Evolutionary conservation across 1,284 basidiomycete species (phyloP), one percentile per base, ranked within the genome.

Genomic region (Leccinum griseonigrum): DNA sequence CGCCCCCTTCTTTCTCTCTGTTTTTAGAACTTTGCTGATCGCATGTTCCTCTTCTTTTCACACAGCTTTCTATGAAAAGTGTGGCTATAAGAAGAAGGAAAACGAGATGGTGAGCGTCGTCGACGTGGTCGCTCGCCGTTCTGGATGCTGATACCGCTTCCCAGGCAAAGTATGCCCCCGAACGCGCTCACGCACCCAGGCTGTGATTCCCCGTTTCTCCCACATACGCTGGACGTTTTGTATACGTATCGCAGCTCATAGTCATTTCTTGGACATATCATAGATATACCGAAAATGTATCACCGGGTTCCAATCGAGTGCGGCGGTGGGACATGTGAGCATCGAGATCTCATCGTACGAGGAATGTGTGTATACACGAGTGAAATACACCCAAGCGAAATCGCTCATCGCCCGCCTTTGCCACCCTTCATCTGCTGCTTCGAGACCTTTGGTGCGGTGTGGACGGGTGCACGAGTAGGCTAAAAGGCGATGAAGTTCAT

Each of bases 401-500:
- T 52, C 54, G 56, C 63, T 74, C 54, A 88, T 79, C 87, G 84
- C 67, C 86, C 85, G 64, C 85, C 83, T 79, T 89, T 90, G 71
- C 87, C 88, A 75, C 94, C 94, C 87, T 97, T 97, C 87, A 94
- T 93, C 81, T 91, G 89, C 81, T 97, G 94, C 82, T 97, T 97
- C 75, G 94, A 94, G 60, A 97, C 88, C 81, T 92, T 95, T 72
- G 94, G 92, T 67, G 85, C 85, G 48, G 80, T 80, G 61, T 80
- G 71, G 59, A 67, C 74, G 60, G 83, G 78, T 63, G 87, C 83
- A 56, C 81, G 78, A 59, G 82, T 70, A 66, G 85, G 81, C 85
- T 88, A 67, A 28, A 68, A 13, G 26, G 16, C 16, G 5, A 51
- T 51, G 22, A 51, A 14, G 3, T 8, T 22, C 46, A 18, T 3